These are phyloP conservation scores for Ploettnerulaceae sp. DNA, from an alignment of 2,329 filamentous ascomycete genomes.

Conservation along the genomic window DNA sequence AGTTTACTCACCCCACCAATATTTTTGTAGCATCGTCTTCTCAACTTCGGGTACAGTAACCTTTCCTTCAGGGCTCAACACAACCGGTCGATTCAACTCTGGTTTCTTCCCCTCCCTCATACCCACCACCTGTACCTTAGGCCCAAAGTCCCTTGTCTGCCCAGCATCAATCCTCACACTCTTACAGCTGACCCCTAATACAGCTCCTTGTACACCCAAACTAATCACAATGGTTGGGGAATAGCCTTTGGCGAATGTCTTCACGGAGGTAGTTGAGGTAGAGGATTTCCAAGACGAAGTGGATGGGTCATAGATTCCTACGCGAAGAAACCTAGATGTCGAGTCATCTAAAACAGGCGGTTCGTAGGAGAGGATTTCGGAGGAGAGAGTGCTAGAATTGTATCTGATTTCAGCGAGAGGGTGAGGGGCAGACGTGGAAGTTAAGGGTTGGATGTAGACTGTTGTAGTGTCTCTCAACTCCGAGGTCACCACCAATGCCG, in stretches of 20 bases:
- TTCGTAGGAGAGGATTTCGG: constrained; percentile 50
- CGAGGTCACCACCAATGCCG: constrained; percentile 38
- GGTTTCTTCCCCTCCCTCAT: constrained; percentile 49
- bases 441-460: constrained; percentile 31
- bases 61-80: constrained; percentile 56
- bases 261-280: constrained; percentile 49
- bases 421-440: constrained; percentile 33
- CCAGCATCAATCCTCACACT: constrained; percentile 60
- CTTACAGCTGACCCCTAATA: constrained; percentile 48
- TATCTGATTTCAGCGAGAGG: constrained; percentile 55
- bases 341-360: constrained; percentile 45
- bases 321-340: constrained; percentile 43
- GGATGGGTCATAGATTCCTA: constrained; percentile 52
- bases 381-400: constrained; percentile 42
- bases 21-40: constrained; percentile 65
- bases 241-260: constrained; percentile 59
- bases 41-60: constrained; percentile 50
- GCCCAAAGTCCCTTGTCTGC: constrained; percentile 60
- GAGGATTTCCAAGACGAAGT: constrained; percentile 47
- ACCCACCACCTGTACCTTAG: constrained; percentile 49
- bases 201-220: constrained; percentile 41
- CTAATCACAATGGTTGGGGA: constrained; percentile 51
- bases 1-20: constrained; percentile 50
- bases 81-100: constrained; percentile 58
- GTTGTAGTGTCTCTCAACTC: constrained; percentile 35